Base-by-base conservation (phyloP, 2,329 filamentous ascomycete genomes). In the Sphaerulina musiva region DNA sequence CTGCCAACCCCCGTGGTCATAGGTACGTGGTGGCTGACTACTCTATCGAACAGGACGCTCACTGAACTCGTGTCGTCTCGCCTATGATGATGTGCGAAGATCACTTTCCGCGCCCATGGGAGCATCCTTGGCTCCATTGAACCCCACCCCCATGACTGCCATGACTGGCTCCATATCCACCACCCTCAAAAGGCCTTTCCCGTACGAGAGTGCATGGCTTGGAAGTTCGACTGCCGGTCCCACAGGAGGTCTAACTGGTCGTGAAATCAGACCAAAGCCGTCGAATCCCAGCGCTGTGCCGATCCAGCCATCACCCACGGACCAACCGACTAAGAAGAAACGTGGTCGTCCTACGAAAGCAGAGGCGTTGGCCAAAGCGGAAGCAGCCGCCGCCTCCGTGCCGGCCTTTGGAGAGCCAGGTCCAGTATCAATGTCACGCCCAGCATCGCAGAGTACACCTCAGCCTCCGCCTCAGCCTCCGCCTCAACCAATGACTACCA, bases 281-380 rank as follows among this genome's bases (percentile, higher is more conserved):
- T 66, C 71, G 31, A 53, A 54, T n/a, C 40, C 58, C 5, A 44
- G 46, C 29, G 36, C 48, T 12, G 32, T 46, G 10, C 59, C 59
- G 32, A 40, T 54, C 1, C 64, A 65, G 34, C 48, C 63, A 14
- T 59, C 64, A 29, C 48, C 64, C 20, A 59, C 58, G 20, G 66
- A 68, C 42, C 65, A 57, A 10, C 62, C 65, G 26, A 41, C 64
- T 0, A 76, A 76, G 60, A 74, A 75, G 59, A 76, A 76, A 62
- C 69, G 75, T 50, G 75, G 75, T 31, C 68, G 75, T 51, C 75
- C 75, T 6, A 75, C 74, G 3, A 77, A 76, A 56, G 74, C 72
- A 52, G 73, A 76, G 60, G 70, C 72, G 39, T 70, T 75, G 53
- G 70, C 71, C 51, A 73, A 73, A 63, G 73, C 70, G 32, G 70